Conservation (phyloP, 78 protist genomes). For the Protostelium mycophagum region DNA sequence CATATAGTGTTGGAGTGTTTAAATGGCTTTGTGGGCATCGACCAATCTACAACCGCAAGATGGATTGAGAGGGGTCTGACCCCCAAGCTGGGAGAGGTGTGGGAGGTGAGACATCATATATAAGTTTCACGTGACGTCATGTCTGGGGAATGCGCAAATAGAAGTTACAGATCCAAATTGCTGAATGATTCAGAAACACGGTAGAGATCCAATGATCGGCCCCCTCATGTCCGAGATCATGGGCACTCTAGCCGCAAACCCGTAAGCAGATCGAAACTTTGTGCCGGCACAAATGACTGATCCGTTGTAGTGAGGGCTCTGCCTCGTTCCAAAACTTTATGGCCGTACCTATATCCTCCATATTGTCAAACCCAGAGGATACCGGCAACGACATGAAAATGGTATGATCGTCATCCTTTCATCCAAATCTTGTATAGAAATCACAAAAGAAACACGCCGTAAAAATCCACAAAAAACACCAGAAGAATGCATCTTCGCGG, state of each 20-base stretch:
- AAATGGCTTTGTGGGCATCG: not conserved
- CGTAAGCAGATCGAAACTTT: not conserved
- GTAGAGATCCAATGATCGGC: not conserved
- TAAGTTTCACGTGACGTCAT: not conserved
- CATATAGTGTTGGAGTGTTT: not conserved
- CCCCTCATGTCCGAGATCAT: not conserved
- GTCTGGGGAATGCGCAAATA: no score
- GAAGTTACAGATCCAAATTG: no score
- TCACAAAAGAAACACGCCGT: no score
- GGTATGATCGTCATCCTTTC: not conserved
- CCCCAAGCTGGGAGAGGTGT: not conserved
- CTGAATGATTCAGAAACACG: not conserved
- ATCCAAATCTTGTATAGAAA: no score
- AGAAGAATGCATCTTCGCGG: no score
- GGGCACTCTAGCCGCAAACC: not conserved
- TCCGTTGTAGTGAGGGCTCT: not conserved
- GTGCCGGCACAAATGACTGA: no score
- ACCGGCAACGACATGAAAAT: not conserved
- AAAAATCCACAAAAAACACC: no score
- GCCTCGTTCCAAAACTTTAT: not conserved
- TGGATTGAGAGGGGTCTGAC: not conserved
- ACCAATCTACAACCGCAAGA: not conserved
- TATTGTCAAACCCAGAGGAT: not conserved
- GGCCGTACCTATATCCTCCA: not conserved
- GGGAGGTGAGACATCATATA: not conserved